Percentiles rank a stretch among this genome's conserved stretches.
These are phyloP conservation scores for Phellopilus nigrolimitatus DNA, from an alignment of 1,284 basidiomycete species.

Conservation along the genomic window DNA sequence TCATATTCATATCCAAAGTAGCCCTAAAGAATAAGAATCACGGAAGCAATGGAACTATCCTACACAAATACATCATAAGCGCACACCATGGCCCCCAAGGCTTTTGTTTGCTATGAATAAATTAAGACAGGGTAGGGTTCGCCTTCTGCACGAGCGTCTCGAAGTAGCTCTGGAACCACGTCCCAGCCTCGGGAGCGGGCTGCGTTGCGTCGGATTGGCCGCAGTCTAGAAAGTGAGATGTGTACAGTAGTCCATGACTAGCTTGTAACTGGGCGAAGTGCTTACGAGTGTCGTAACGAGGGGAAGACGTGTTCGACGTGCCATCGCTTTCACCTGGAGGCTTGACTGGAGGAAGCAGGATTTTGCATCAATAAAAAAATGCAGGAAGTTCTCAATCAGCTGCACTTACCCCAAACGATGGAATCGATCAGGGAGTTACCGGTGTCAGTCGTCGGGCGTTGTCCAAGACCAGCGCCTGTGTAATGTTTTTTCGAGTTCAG, in stretches of 20 bases:
- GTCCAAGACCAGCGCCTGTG: conserved; percentile 22
- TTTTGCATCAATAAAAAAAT: too few relatives aligned
- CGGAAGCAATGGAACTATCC: too few relatives aligned
- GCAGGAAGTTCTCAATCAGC: not conserved
- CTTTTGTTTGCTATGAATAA: not conserved
- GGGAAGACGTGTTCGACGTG: conserved; percentile 26
- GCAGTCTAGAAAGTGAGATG: conserved; percentile 16
- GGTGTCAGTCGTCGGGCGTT: conserved; percentile 21
- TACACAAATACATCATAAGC: too few relatives aligned
- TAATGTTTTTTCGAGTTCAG: not conserved
- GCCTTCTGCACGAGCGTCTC: conserved; percentile 26
- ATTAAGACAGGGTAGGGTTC: conserved; percentile 25
- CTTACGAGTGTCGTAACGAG: conserved; percentile 26
- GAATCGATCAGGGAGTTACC: conserved; percentile 23
- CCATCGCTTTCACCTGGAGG: conserved; percentile 29
- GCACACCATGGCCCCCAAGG: not conserved
- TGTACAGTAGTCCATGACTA: not conserved
- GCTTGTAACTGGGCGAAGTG: not conserved
- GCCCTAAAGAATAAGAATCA: too few relatives aligned
- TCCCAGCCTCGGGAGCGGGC: conserved; percentile 28
- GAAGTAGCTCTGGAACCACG: conserved; percentile 29
- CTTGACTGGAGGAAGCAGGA: conserved; percentile 22
- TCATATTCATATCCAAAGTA: too few relatives aligned
- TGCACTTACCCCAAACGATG: conserved; percentile 19
- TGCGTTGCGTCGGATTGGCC: conserved; percentile 25